Evolutionary conservation across 106 monocot genomes (phyloP).

Genomic region (Apostasia ramifera): DNA sequence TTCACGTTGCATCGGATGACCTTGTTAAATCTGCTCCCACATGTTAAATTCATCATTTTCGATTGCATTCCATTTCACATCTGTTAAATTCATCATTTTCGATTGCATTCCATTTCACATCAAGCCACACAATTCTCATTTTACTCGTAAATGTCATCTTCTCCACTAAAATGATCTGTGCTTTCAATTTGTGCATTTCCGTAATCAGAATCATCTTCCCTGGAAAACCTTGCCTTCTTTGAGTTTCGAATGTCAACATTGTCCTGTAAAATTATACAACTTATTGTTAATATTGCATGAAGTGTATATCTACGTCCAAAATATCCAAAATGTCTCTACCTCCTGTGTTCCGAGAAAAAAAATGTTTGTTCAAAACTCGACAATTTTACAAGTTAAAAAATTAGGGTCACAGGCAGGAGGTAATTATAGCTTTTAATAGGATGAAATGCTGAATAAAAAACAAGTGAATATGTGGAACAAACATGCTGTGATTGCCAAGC

Average conservation of each 20-base stretch:
- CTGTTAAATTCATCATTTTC: not conserved
- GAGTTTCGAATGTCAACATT: slow-evolving; percentile 3
- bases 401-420: no score
- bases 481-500: no score
- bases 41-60: not conserved
- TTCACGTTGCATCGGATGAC: not conserved
- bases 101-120: not conserved
- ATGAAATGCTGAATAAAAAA: no score
- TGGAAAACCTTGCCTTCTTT: slow-evolving; percentile 7
- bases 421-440: no score
- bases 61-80: not conserved
- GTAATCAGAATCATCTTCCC: slow-evolving; percentile 8
- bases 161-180: slow-evolving; percentile 3
- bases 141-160: slow-evolving; percentile 10
- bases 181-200: not conserved
- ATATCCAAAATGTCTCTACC: no score
- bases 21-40: not conserved
- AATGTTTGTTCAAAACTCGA: no score
- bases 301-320: no score
- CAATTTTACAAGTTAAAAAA: no score
- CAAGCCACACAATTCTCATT: not conserved
- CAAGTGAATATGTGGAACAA: no score
- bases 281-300: no score
- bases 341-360: no score
- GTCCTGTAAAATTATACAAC: slow-evolving; percentile 2